A percentile compares a stretch with the other conserved stretches of the same genome.
Evolutionary conservation across 192 early-diverging fungal species (phyloP).

Genomic region (Rhizoclosmatium globosum): DNA sequence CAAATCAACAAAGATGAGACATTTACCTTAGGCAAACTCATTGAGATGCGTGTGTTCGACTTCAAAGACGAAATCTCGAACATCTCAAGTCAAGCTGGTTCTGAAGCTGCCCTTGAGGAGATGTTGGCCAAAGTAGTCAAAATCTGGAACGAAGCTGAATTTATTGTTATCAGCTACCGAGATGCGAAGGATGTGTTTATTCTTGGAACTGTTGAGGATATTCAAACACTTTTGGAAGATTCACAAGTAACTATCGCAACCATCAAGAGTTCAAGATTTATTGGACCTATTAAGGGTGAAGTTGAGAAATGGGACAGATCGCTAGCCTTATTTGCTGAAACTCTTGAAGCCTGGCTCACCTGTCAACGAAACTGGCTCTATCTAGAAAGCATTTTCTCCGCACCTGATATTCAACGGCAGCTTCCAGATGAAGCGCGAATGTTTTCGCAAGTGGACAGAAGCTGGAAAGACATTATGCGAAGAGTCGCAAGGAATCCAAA

Average conservation of each 20-base stretch:
- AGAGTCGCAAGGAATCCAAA: constrained; percentile 68
- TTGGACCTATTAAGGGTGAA: constrained; percentile 66
- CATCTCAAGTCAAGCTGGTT: constrained; percentile 63
- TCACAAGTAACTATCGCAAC: constrained; percentile 69
- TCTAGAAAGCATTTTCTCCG: constrained; percentile 68
- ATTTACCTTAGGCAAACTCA: constrained; percentile 61
- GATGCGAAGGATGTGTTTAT: constrained; percentile 72
- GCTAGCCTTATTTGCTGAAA: constrained; percentile 65
- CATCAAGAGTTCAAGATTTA: constrained; percentile 64
- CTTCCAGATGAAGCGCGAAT: constrained; percentile 71
- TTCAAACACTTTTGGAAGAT: constrained; percentile 68
- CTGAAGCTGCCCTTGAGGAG: constrained; percentile 67
- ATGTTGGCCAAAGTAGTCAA: constrained; percentile 66
- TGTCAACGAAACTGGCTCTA: constrained; percentile 72
- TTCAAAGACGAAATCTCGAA: constrained; percentile 68
- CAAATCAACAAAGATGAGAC: constrained; percentile 58
- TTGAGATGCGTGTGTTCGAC: constrained; percentile 62
- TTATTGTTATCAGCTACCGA: constrained; percentile 59
- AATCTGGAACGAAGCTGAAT: constrained; percentile 67
- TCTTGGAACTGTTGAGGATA: constrained; percentile 66
- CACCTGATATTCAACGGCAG: constrained; percentile 70
- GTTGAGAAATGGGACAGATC: constrained; percentile 69
- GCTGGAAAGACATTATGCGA: constrained; percentile 71
- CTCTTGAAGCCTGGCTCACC: constrained; percentile 64
- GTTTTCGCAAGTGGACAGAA: constrained; percentile 67